Evolutionary conservation across 116 monocot genomes (phyloP).

Genomic region (Zostera marina): DNA sequence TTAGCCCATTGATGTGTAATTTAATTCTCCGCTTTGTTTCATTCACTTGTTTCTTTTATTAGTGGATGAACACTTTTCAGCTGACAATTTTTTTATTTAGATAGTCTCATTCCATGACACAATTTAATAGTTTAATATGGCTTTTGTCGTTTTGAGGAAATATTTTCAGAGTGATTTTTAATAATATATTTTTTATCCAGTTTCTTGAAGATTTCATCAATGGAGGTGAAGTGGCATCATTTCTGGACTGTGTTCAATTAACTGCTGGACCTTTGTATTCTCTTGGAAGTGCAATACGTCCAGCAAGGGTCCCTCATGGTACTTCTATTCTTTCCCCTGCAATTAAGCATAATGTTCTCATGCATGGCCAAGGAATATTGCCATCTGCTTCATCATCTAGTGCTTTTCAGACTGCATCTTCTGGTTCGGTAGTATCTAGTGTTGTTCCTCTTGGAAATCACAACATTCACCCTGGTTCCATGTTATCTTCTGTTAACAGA

Average conservation of each 20-base stretch:
- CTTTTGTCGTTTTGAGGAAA: neutral
- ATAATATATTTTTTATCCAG: conserved; percentile 26
- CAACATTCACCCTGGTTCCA: conserved; percentile 41
- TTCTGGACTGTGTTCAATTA: conserved; percentile 89
- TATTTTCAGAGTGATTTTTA: neutral
- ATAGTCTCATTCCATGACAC: neutral
- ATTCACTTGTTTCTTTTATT: neutral
- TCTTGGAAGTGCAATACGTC: conserved; percentile 89
- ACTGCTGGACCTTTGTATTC: conserved; percentile 94
- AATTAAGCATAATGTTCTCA: conserved; percentile 30
- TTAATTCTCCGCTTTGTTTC: neutral
- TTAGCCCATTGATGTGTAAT: conserved; percentile 9
- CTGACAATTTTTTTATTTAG: neutral
- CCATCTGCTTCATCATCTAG: conserved; percentile 35
- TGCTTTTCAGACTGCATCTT: conserved; percentile 26
- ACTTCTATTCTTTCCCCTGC: conserved; percentile 37
- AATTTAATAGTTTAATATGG: neutral
- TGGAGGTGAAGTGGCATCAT: conserved; percentile 92
- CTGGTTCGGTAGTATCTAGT: conserved; percentile 16
- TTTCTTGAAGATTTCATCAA: conserved; percentile 95
- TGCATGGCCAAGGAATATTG: conserved; percentile 35
- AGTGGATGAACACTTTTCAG: neutral
- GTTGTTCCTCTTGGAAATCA: conserved; percentile 32
- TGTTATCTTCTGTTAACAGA: conserved; percentile 75
- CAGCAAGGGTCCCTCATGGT: conserved; percentile 76